Evolutionary conservation across 2,329 filamentous ascomycete genomes (phyloP), one percentile per base, ranked within the genome.

Genomic region (Sclerotinia minor): DNA sequence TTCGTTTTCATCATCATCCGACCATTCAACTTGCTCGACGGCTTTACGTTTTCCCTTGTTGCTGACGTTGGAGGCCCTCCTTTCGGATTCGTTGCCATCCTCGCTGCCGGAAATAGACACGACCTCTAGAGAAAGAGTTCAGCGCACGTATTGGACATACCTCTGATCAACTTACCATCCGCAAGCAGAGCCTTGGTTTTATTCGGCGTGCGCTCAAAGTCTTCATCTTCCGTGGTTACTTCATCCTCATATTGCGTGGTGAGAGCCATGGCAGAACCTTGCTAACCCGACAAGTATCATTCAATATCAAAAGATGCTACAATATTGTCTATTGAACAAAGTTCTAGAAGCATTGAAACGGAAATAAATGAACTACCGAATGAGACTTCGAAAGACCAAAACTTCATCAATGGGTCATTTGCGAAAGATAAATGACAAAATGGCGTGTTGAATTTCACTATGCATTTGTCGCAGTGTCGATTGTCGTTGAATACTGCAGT

Each of bases 1-100:
- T 35, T 85, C 86, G 47, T 89, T 86, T 38, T 52, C 65, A 17
- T 53, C 55, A 67, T 87, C 86, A 69, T 76, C 76, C 4, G 83
- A 84, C 83, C 82, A 85, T n/a, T 79, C 75, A 1, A 83, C 79
- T 72, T 82, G 83, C 52, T 73, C 70, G 8, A 71, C 70, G 6
- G 70, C 69, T 64, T 74, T 73, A 9, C 73, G 68, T 63, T 76
- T 77, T 26, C 69, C 69, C 29, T 72, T 76, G 2, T 66, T 64
- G 17, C 47, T 49, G 32, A 66, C 15, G 24, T 70, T 68, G 13
- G 58, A 71, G 13, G 70, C 69, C 53, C 74, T 70, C 32, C 72
- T 29, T 26, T 75, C 73, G 3, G 72, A 72, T 57, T 72, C 72
- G 26, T 8, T 44, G 26, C 32, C 54, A 5, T 71, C 67, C 17